Evolutionary conservation across 306 rosid species (phyloP).

Genomic region (Rubus idaeus): DNA sequence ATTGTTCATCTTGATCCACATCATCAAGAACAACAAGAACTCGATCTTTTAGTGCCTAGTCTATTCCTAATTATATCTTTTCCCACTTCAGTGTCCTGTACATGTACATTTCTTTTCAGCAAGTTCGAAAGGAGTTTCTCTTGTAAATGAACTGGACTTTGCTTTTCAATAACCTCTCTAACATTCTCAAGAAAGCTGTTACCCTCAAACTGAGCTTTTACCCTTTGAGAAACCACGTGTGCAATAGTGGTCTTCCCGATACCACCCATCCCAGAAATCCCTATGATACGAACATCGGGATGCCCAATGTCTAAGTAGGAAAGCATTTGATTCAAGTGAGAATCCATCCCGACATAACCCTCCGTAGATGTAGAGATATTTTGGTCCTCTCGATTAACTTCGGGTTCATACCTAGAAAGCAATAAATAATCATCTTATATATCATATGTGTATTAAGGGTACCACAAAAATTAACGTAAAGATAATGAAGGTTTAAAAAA

Average conservation of each 20-base stretch:
- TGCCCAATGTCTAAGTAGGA: too few species aligned
- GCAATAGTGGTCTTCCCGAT: not conserved
- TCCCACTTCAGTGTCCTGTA: not conserved
- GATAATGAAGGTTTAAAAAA: too few species aligned
- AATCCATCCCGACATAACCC: too few species aligned
- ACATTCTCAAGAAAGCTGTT: not conserved
- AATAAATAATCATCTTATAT: too few species aligned
- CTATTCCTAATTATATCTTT: constrained; percentile 4
- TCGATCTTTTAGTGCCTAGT: not conserved
- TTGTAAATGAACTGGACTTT: constrained; percentile 5
- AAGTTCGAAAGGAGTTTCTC: not conserved
- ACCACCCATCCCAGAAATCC: constrained; percentile 17
- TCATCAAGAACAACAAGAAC: constrained; percentile 22
- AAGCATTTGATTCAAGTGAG: too few species aligned
- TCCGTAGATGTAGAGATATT: too few species aligned
- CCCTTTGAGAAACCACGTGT: not conserved
- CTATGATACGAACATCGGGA: constrained; percentile 1
- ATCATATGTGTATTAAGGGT: too few species aligned
- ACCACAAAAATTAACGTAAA: too few species aligned
- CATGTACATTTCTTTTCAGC: not conserved
- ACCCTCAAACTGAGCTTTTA: not conserved
- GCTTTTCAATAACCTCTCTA: not conserved
- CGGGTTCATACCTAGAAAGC: too few species aligned
- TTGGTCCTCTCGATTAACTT: too few species aligned
- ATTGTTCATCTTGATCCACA: constrained; percentile 3